Percentiles rank a stretch among this genome's conserved stretches.
Evolutionary conservation across 352 stramenopile genomes (phyloP).

Genomic region (Blastocystis sp.): DNA sequence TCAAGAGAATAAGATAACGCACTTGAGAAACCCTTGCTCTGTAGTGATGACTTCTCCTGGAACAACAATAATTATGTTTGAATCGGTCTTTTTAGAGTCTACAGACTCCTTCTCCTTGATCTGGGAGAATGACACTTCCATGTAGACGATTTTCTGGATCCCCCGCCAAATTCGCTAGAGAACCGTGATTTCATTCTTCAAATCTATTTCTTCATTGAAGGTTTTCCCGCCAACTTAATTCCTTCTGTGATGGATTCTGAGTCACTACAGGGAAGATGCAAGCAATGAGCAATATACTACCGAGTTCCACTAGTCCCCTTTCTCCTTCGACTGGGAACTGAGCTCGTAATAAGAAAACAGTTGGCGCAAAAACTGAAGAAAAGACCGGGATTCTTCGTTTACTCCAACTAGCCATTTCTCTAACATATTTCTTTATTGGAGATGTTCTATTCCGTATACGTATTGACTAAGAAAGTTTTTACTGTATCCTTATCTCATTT

Average conservation of each 20-base stretch:
- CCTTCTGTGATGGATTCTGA: no score
- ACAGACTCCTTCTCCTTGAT: constrained; percentile 50
- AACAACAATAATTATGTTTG: constrained; percentile 56
- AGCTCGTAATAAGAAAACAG: no score
- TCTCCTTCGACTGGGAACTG: neutral
- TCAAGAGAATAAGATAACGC: neutral
- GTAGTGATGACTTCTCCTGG: constrained; percentile 68
- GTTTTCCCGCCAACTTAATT: no score
- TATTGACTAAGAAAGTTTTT: constrained; percentile 56
- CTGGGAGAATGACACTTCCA: constrained; percentile 55
- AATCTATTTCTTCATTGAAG: no score
- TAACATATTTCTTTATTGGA: neutral
- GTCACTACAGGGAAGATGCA: neutral
- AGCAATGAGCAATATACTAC: neutral
- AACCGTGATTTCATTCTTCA: no score
- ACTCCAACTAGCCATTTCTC: neutral
- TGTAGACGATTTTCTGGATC: neutral
- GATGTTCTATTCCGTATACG: constrained; percentile 64
- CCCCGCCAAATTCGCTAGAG: neutral
- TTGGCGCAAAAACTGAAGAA: neutral
- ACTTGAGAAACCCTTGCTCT: constrained; percentile 64
- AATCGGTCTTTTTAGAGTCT: constrained; percentile 13
- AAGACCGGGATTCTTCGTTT: neutral
- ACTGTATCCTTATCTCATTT: neutral
- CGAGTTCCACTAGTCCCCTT: neutral